These are phyloP conservation scores for Syncephalastrum contaminatum DNA, from an alignment of 371 early-diverging fungal species.

Conservation along the genomic window DNA sequence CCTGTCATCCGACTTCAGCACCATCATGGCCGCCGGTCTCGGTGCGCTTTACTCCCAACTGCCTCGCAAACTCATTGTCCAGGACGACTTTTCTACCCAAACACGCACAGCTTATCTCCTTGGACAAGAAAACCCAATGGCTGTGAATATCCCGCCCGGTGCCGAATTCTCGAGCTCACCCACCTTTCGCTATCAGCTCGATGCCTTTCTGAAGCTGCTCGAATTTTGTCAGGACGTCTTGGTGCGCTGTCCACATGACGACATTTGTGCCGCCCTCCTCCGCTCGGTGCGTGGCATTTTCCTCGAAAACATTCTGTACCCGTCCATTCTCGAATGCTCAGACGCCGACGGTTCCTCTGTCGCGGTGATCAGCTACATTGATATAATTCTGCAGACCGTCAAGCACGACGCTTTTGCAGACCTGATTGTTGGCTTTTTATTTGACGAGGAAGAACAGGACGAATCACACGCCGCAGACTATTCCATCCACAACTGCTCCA, in stretches of 20 bases:
- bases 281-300: constrained; percentile 72
- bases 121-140: constrained; percentile 31
- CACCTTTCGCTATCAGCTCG: constrained; percentile 73
- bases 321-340: constrained; percentile 82
- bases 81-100: constrained; percentile 36
- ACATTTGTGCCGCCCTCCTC: constrained; percentile 65
- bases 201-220: constrained; percentile 75
- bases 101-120: constrained; percentile 42
- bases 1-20: constrained; percentile 77
- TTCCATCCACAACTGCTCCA: background rate
- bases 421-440: constrained; percentile 72
- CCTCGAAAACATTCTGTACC: constrained; percentile 83
- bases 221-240: constrained; percentile 87
- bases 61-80: constrained; percentile 74
- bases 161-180: constrained; percentile 54
- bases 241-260: constrained; percentile 73
- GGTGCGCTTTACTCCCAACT: constrained; percentile 92
- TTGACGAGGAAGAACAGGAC: constrained; percentile 55
- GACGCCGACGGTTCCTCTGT: constrained; percentile 93
- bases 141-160: constrained; percentile 21
- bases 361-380: constrained; percentile 86
- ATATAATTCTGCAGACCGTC: constrained; percentile 73
- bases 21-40: constrained; percentile 81
- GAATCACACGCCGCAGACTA: constrained; percentile 12
- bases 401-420: constrained; percentile 75